A percentile compares a stretch with the other conserved stretches of the same genome.
phyloP scores from a whole-genome alignment of 768 basidiomycete species.

The Amanita muscaria region DNA sequence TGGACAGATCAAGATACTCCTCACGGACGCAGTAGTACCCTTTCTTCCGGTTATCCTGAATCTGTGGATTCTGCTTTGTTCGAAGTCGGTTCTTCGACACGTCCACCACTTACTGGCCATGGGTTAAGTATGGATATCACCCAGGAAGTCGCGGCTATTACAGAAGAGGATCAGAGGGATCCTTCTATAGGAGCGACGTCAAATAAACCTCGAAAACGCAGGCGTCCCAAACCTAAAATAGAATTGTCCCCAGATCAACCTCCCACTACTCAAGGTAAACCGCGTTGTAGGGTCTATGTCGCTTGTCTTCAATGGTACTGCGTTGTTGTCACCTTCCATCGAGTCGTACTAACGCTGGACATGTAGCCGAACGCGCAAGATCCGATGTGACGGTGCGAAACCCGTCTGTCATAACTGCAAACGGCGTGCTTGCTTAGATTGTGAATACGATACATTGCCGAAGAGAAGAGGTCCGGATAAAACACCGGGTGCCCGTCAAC shows the following conservation, averaged over 20 bases:
- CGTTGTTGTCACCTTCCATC: not conserved
- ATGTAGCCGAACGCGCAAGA: slow-evolving; percentile 64
- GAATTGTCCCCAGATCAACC: slow-evolving; percentile 71
- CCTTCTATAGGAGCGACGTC: too few relatives aligned
- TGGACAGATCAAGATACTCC: not conserved
- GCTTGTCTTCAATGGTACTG: slow-evolving; percentile 72
- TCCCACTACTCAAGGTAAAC: slow-evolving; percentile 74
- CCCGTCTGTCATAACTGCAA: slow-evolving; percentile 69
- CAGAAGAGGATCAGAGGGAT: too few relatives aligned
- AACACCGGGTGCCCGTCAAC: slow-evolving; percentile 70
- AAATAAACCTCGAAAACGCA: slow-evolving; percentile 23
- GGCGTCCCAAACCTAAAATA: slow-evolving; percentile 51
- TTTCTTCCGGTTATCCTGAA: not conserved
- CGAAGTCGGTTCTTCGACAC: not conserved
- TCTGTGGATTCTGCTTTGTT: not conserved
- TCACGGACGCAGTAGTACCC: not conserved
- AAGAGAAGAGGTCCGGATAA: slow-evolving; percentile 79
- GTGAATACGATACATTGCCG: slow-evolving; percentile 61
- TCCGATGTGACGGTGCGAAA: slow-evolving; percentile 75
- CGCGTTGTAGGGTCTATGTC: slow-evolving; percentile 65
- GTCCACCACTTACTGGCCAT: too few relatives aligned
- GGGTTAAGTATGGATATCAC: too few relatives aligned
- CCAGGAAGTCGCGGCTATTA: too few relatives aligned
- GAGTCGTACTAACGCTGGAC: slow-evolving; percentile 8
- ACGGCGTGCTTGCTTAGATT: slow-evolving; percentile 42